Evolutionary conservation across 495 filamentous ascomycete species (phyloP).

Genomic region (Astrothelium macrocarpum): DNA sequence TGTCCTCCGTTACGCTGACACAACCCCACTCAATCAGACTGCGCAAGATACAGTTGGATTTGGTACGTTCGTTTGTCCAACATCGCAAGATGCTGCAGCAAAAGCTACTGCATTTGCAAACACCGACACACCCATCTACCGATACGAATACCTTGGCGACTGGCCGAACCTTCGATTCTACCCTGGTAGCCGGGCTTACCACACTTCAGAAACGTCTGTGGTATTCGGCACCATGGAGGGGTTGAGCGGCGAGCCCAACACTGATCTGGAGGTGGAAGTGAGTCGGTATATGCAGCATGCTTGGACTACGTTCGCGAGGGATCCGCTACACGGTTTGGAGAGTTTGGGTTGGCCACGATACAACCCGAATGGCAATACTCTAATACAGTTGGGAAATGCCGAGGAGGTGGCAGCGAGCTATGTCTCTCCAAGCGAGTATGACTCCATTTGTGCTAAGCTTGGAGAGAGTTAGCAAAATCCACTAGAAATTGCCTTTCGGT

Average conservation of each 20-base stretch:
- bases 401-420: neutral
- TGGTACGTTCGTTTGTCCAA: conserved; percentile 10
- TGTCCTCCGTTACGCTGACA: conserved; percentile 27
- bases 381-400: conserved; percentile 6
- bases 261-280: conserved; percentile 26
- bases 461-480: neutral
- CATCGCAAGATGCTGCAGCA: conserved; percentile 5
- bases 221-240: conserved; percentile 35
- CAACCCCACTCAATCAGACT: conserved; percentile 17
- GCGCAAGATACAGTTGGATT: conserved; percentile 5
- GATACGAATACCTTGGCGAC: conserved; percentile 33
- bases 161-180: conserved; percentile 29
- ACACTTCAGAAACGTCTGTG: conserved; percentile 36
- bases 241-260: conserved; percentile 32
- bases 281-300: conserved; percentile 34
- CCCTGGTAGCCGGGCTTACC: conserved; percentile 36
- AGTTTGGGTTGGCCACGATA: conserved; percentile 13
- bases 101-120: conserved; percentile 17
- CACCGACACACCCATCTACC: conserved; percentile 26
- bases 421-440: neutral
- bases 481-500: neutral
- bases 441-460: neutral
- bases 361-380: neutral
- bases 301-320: conserved; percentile 43
- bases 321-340: conserved; percentile 38